Evolutionary conservation across 805 yeast species (phyloP), one percentile per base, ranked within the genome.

Genomic region (Saturnispora zaruensis): DNA sequence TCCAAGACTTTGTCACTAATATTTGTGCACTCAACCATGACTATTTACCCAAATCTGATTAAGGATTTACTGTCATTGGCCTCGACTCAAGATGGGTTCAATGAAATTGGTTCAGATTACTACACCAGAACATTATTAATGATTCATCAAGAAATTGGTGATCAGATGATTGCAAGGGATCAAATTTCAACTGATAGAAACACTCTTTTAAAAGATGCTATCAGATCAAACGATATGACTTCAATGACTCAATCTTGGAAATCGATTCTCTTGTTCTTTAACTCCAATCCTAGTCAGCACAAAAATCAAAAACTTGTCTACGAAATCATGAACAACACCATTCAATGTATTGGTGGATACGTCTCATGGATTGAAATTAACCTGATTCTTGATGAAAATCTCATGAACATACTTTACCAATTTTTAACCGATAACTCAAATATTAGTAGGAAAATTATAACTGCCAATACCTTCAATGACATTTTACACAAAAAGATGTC

Each of bases 91-190:
- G 61, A 58, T 38, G 52, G 67, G 3, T 67, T 71, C 58, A 63
- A 72, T 59, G 62, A 64, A 52, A 54, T 78, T 47, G 78, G 76
- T 56, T 63, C 75, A 9, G 97, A 90, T 61, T 78, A 86, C 65
- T 89, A 84, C 64, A 66, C 84, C 36, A 77, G 96, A 60, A 76
- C 88, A 6, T 69, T 89, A 52, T 66, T 81, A 41, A 78, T 84
- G 28, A 79, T 93, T 53, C 97, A 93, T 64, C 82, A 82, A 26
- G 96, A 90, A 66, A 88, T 93, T 57, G 99, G 96, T 32, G 99
- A 93, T 64, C 93, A 86, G 62, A 76, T 90, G 56, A 84, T 89
- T 55, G 68, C 81, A 30, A 78, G 95, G 58, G 78, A 84, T 18
- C 79, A 79, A 56, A 77, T 77, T 23, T 65, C 74, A 14, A 77